Evolutionary conservation across 1,284 basidiomycete species (phyloP), one percentile per base, ranked within the genome.

Genomic region (Moniliella sp.): DNA sequence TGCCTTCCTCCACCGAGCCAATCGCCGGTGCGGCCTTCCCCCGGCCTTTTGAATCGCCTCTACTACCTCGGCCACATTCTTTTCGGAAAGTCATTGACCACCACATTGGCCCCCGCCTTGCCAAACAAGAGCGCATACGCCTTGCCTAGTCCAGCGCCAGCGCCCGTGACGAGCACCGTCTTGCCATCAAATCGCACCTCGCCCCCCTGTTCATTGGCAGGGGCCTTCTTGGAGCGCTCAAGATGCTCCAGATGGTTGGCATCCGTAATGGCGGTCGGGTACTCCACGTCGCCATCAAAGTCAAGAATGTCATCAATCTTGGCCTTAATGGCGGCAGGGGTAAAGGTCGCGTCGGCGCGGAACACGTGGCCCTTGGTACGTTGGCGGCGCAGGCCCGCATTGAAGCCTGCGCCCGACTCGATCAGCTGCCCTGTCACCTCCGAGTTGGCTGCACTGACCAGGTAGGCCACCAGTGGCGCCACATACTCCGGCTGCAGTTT

Each of bases 341-440:
- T 94, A 63, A 91, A 94, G 18, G 71, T 73, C 9, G 72, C 67
- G 56, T 97, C 84, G 9, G 83, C 76, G 65, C 77, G 86, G 73
- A 88, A 94, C 31, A 88, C 67, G 15, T 71, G 69, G 23, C 69
- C 88, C 42, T 76, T 72, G 58, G 76, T 77, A 39, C 84, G 72
- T 65, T 97, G 81, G 77, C 84, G 93, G 42, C 91, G 72, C 36
- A 94, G 69, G 63, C 88, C 80, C 4, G 83, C 79, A 39, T 83
- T 69, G 61, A 76, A 97, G 7, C 88, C 91, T 30, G 81, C 91
- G 27, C 86, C 91, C 23, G 86, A 71, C 65, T 97, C 88, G 49
- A 88, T 94, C 23, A 88, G 69, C 49, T 76, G 75, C 16, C 91
- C 91, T 27, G 70, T 76, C 1, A 78, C 76, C 37, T 86, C 42